These are phyloP conservation scores for Penicillium griseofulvum DNA, from an alignment of 2,329 filamentous ascomycete species.

Conservation along the genomic window DNA sequence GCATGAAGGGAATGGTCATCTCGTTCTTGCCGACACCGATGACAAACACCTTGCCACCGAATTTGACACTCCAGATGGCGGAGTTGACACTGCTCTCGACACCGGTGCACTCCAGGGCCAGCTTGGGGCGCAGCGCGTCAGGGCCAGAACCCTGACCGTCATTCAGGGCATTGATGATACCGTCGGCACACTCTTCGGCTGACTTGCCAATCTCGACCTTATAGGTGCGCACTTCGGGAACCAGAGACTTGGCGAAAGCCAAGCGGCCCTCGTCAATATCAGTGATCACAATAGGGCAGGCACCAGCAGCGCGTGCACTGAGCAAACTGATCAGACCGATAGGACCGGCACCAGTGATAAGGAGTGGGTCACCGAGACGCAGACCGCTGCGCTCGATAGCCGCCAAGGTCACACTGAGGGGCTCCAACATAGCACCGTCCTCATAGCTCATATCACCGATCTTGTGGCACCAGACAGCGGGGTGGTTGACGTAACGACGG, in stretches of 20 bases:
- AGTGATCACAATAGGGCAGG: conserved; percentile 86
- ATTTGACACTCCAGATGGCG: conserved; percentile 87
- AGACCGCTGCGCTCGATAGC: conserved; percentile 81
- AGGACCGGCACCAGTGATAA: conserved; percentile 89
- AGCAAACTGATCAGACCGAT: conserved; percentile 88
- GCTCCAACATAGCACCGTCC: conserved; percentile 86
- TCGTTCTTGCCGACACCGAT: conserved; percentile 95
- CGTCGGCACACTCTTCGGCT: conserved; percentile 68
- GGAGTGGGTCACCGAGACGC: conserved; percentile 77
- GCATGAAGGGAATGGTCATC: conserved; percentile 95
- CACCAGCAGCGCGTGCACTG: conserved; percentile 80
- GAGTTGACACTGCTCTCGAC: conserved; percentile 84
- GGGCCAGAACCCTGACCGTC: conserved; percentile 33
- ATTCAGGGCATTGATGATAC: conserved; percentile 68
- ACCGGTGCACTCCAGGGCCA: conserved; percentile 90
- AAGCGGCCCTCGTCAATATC: conserved; percentile 88
- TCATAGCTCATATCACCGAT: conserved; percentile 90
- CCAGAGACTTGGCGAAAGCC: conserved; percentile 78
- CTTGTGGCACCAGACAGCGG: conserved; percentile 93
- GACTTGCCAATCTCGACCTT: conserved; percentile 41
- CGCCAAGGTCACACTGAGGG: conserved; percentile 82
- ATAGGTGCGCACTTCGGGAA: conserved; percentile 76
- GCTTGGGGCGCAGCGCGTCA: conserved; percentile 69
- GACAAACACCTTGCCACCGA: conserved; percentile 95
- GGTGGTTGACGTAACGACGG: conserved; percentile 91